Evolutionary conservation across 257 asterid genomes (phyloP).

Genomic region (Solanum dulcamara): DNA sequence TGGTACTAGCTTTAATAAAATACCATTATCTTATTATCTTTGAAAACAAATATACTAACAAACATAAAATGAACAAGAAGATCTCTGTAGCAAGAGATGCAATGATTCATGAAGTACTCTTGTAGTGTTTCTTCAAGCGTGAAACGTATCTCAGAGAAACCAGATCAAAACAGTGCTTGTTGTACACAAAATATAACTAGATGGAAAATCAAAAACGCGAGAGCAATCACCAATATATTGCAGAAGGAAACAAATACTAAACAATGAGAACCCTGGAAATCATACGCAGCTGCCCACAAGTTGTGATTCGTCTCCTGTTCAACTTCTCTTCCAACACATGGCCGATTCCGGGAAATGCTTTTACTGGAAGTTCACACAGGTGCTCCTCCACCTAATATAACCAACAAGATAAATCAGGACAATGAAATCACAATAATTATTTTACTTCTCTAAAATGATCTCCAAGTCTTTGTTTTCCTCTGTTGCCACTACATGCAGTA

Average conservation of each 20-base stretch:
- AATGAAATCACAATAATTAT: background rate
- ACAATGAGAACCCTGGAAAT: constrained; percentile 45
- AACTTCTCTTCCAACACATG: constrained; percentile 68
- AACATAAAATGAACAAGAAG: no score
- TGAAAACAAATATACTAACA: background rate
- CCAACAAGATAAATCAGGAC: constrained; percentile 1
- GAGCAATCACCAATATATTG: background rate
- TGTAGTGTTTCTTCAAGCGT: background rate
- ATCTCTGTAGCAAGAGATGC: background rate
- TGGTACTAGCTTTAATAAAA: background rate
- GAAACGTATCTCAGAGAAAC: background rate
- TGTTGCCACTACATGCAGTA: background rate
- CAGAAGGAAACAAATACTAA: background rate
- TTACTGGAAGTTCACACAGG: constrained; percentile 68
- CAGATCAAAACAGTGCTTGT: background rate
- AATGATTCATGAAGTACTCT: background rate
- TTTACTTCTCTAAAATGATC: background rate
- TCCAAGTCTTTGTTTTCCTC: background rate
- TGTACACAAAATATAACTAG: background rate
- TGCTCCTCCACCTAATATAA: constrained; percentile 61
- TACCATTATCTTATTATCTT: background rate
- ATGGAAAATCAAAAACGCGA: background rate
- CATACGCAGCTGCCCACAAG: constrained; percentile 69
- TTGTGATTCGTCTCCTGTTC: constrained; percentile 47
- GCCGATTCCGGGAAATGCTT: constrained; percentile 96